phyloP scores from a whole-genome alignment of 2,329 filamentous ascomycete genomes.

The Botrytis squamosa region DNA sequence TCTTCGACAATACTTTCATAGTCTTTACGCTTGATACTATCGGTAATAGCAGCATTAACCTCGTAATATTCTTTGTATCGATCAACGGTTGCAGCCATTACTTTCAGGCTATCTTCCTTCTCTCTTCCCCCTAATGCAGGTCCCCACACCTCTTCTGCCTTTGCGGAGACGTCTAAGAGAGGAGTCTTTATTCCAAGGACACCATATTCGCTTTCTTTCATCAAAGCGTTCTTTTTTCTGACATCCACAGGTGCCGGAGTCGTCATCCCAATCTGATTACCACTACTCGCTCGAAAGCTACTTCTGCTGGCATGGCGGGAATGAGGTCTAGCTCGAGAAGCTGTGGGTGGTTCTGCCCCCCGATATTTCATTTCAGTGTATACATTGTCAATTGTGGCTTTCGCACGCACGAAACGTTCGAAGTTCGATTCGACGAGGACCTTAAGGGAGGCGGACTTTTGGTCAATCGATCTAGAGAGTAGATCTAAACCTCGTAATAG shows the following conservation, averaged over 20 bases:
- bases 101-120: constrained; percentile 83
- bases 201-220: constrained; percentile 90
- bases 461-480: constrained; percentile 88
- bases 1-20: constrained; percentile 85
- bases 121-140: constrained; percentile 88
- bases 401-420: constrained; percentile 94
- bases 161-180: constrained; percentile 83
- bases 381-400: constrained; percentile 97
- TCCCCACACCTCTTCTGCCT: constrained; percentile 97
- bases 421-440: constrained; percentile 97
- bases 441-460: constrained; percentile 96
- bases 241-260: constrained; percentile 47
- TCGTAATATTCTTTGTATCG: constrained; percentile 81
- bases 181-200: constrained; percentile 85
- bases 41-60: constrained; percentile 71
- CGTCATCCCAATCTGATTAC: constrained; percentile 36
- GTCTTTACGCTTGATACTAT: constrained; percentile 87
- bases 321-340: constrained; percentile 40
- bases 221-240: constrained; percentile 81
- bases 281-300: constrained; percentile 43
- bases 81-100: constrained; percentile 72
- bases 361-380: constrained; percentile 94
- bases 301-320: constrained; percentile 41
- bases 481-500: constrained; percentile 80
- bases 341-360: constrained; percentile 52